These are phyloP conservation scores for Lasiosphaeris hirsuta DNA, from an alignment of 495 filamentous ascomycete genomes.

Conservation along the genomic window DNA sequence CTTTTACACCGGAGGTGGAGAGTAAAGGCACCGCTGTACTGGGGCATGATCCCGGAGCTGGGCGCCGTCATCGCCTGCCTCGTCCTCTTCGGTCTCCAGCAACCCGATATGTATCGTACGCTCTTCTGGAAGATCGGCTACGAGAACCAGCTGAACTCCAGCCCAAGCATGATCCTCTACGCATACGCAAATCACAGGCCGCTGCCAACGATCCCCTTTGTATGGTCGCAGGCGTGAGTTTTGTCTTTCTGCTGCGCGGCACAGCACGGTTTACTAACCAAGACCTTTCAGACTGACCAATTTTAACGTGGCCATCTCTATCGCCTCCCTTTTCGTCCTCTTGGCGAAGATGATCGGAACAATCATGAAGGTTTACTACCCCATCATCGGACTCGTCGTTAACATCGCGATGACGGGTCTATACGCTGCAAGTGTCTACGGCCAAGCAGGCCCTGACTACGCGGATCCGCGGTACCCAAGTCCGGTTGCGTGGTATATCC, in stretches of 20 bases:
- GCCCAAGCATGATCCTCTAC: slow-evolving; percentile 68
- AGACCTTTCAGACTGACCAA: slow-evolving; percentile 59
- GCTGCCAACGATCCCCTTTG: slow-evolving; percentile 61
- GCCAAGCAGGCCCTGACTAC: slow-evolving; percentile 76
- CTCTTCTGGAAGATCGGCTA: slow-evolving; percentile 78
- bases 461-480: slow-evolving; percentile 69
- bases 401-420: slow-evolving; percentile 59
- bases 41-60: slow-evolving; percentile 67
- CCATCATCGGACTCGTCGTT: slow-evolving; percentile 59
- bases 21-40: slow-evolving; percentile 58
- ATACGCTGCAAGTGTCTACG: slow-evolving; percentile 63
- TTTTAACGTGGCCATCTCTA: slow-evolving; percentile 78
- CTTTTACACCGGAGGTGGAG: slow-evolving; percentile 59
- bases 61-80: slow-evolving; percentile 65
- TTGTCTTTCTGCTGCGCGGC: slow-evolving; percentile 2
- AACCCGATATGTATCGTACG: slow-evolving; percentile 74
- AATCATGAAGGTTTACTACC: slow-evolving; percentile 69
- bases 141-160: slow-evolving; percentile 79
- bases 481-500: slow-evolving; percentile 77
- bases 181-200: slow-evolving; percentile 71
- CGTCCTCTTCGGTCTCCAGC: slow-evolving; percentile 77
- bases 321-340: slow-evolving; percentile 68
- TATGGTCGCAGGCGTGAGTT: slow-evolving; percentile 82
- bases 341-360: slow-evolving; percentile 63
- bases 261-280: slow-evolving; percentile 4